Base-by-base conservation (phyloP, 306 rosid species). In the Lotus japonicus region DNA sequence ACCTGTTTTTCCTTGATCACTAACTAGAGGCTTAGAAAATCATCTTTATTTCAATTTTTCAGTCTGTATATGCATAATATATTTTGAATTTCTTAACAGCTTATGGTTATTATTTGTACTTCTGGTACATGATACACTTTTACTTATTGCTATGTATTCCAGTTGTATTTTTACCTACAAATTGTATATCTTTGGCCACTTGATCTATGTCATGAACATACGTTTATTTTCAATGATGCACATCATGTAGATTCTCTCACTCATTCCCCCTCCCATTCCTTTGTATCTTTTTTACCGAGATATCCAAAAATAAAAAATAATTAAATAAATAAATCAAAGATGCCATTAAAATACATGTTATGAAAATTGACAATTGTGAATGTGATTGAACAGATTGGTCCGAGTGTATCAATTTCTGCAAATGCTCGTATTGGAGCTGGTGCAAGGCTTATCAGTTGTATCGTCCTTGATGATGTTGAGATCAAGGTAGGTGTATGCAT, bases 361-460 rank as follows among this genome's bases (percentile, higher is more conserved):
- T 78, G 62, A 66, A 62, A 61, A n/a, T 28, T 75, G 52, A 76
- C 75, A 21, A 48, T 10, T 53, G 62, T 70, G 64, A 55, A 26
- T 64, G 7, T 46, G 58, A 44, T 82, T 53, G 46, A 64, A 73
- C 92, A 94, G 99, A 88, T 94, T 26, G 99, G 99, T 39, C 97
- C 99, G 11, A 81, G 87, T 43, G 99, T 94, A 38, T 94, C 97
- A 12, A 94, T 94, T 75, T 88, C 96, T 52, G 99, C 99, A 77
- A 94, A 94, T 85, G 99, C 97, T 71, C 97, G 96, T 51, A 78
- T 94, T 28, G 99, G 96, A 57, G 90, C 96, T 42, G 97, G 99
- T 49, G 88, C 86, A 59, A 88, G 99, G 84, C 97, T 94, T 70
- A 85, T 90, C 68, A 79, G 85, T 57, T 94, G 99, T 71, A 94